Base-by-base conservation (phyloP, 2,329 filamentous ascomycete species). In the Colletotrichum phormii region DNA sequence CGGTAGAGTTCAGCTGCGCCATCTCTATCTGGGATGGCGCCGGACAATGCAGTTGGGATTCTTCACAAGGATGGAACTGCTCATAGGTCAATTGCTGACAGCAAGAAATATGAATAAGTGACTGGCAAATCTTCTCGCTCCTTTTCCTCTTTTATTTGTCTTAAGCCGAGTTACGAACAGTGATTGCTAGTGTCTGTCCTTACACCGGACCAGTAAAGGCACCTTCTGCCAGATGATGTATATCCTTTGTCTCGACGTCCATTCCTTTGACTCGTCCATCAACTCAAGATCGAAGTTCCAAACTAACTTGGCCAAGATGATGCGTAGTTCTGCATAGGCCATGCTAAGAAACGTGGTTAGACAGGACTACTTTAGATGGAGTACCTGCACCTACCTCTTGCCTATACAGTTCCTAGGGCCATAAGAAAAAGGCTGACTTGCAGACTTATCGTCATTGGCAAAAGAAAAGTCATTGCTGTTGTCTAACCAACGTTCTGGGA, bases 391-490 rank as follows among this genome's bases (percentile, higher is more conserved):
- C 77, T 78, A 86, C 84, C 87, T 87, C 70, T 81, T 81, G 1
- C 87, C 87, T 37, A 89, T 80, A 71, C 87, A 89, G 60, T 87
- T 86, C 1, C 87, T 79, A 5, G 87, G 83, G 0, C 87, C 86
- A 3, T 85, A 63, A 7, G 83, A 82, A 72, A 89, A 88, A 1
- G 87, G 84, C 76, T 88, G 84, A 65, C 86, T 80, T 1, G 81
- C 82, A 0, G 84, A 82, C n/a, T 53, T 71, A 24, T 71, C 64
- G 6, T 67, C 64, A 1, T 18, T 42, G 13, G 6, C 12, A 18
- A 62, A 67, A 1, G 24, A 22, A 12, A 6, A 5, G 4, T 4
- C 26, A 49, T 13, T 7, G 15, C 11, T 22, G 6, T 13, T 54
- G 1, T 71, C 64, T 9, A 85, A 66, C 80, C 81, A 87, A 4